Percentiles rank a stretch among this genome's conserved stretches.
phyloP scores from a whole-genome alignment of 2,329 filamentous ascomycete genomes.

The Sporothrix mexicana region DNA sequence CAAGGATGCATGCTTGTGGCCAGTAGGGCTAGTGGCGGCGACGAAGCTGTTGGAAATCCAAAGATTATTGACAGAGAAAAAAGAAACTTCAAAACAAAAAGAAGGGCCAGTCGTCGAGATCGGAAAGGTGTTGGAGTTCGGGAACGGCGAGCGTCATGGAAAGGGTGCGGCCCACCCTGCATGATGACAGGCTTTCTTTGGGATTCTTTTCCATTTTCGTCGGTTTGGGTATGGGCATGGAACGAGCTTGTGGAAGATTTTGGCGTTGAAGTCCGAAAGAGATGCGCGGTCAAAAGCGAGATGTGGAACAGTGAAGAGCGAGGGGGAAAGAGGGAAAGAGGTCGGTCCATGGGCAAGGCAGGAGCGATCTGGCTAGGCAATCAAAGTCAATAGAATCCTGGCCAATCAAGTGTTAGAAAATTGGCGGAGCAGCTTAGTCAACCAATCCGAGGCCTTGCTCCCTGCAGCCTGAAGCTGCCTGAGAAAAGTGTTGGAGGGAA shows the following conservation, averaged over 20 bases:
- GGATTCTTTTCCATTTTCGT: background rate
- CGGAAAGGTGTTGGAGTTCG: background rate
- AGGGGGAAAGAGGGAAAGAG: background rate
- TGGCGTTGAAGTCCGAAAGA: background rate
- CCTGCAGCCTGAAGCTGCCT: background rate
- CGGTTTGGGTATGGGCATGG: background rate
- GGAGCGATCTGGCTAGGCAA: background rate
- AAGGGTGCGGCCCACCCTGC: slow-evolving; percentile 8
- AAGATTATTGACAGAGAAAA: background rate
- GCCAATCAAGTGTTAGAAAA: slow-evolving; percentile 29
- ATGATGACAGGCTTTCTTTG: slow-evolving; percentile 29
- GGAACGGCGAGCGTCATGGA: background rate
- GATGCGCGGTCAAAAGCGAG: background rate
- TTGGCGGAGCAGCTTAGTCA: background rate
- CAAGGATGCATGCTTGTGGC: background rate
- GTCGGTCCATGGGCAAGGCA: background rate
- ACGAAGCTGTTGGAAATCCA: background rate
- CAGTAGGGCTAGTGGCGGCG: background rate
- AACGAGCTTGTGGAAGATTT: background rate
- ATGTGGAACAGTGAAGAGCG: background rate
- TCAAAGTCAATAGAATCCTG: slow-evolving; percentile 15
- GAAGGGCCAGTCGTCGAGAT: background rate
- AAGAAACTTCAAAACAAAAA: background rate
- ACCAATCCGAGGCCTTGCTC: slow-evolving; percentile 25
- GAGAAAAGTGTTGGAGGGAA: background rate